These are phyloP conservation scores for Hibiscus mutabilis DNA, from an alignment of 345 rosid species.

Conservation along the genomic window DNA sequence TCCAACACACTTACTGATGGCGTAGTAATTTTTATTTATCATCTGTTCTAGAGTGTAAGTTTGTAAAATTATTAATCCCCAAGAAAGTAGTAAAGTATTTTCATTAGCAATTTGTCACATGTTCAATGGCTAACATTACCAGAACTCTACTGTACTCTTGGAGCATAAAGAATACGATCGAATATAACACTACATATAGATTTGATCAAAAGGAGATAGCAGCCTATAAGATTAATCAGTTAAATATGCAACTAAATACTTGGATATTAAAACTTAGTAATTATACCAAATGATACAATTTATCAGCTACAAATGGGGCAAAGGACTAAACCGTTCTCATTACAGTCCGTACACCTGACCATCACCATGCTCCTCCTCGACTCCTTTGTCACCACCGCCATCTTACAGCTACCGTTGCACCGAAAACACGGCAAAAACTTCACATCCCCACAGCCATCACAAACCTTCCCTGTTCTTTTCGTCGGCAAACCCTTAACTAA, in stretches of 20 bases:
- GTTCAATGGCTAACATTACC: too few species aligned
- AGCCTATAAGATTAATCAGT: too few species aligned
- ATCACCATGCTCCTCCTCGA: conserved; percentile 29
- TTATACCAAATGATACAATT: not conserved
- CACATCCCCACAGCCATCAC: conserved; percentile 66
- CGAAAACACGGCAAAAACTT: conserved; percentile 69
- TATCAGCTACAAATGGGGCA: conserved; percentile 72
- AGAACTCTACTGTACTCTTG: too few species aligned
- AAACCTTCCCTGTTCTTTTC: conserved; percentile 27
- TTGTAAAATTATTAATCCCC: too few species aligned
- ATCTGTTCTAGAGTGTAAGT: too few species aligned
- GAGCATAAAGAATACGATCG: too few species aligned
- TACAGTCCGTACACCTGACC: conserved; percentile 64
- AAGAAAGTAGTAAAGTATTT: too few species aligned
- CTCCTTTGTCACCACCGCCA: conserved; percentile 12
- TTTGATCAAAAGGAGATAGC: too few species aligned
- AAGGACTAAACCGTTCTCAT: conserved; percentile 82
- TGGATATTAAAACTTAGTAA: not conserved
- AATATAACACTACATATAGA: too few species aligned
- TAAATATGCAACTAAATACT: not conserved
- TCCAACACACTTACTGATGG: too few species aligned
- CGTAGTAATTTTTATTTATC: too few species aligned
- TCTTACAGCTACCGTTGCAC: conserved; percentile 77
- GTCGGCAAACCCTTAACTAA: conserved; percentile 48
- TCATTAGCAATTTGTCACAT: too few species aligned